Base-by-base conservation (phyloP, 768 basidiomycete genomes). In the Tulasnella sp. region DNA sequence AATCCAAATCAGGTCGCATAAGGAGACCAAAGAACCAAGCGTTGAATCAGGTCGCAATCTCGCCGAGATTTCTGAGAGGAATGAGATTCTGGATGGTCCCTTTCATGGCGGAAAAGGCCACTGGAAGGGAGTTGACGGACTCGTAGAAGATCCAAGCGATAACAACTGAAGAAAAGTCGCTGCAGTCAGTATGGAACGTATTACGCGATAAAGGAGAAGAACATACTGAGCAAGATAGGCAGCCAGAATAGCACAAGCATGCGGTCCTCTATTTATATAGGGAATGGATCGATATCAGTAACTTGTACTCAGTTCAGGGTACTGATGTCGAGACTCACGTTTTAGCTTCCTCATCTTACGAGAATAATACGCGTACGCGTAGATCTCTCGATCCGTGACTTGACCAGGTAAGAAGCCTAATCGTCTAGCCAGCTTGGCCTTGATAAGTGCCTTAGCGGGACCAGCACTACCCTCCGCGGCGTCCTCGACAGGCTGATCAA, bases 221-320 rank as follows among this genome's bases (percentile, higher is more conserved):
- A 81, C 87, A 74, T 66, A 91, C 88, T 71, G 61, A 90, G 70
- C 8, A 92, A 75, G 67, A 91, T 87, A 17, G 88, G 88, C 65
- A 92, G 75, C 88, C 88, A 92, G 75, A 92, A 92, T 43, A 85
- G 68, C 34, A 88, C 67, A 48, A 92, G 78, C 88, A 92, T 92
- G 43, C 82, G 83, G 68, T 92, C 88, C 71, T 85, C 87, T 89
- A n/a, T n/a, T n/a, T n/a, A n/a, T n/a, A n/a, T n/a, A n/a, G n/a
- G n/a, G n/a, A n/a, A n/a, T n/a, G n/a, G n/a, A n/a, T n/a, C n/a
- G n/a, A n/a, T n/a, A n/a, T n/a, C n/a, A n/a, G n/a, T n/a, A n/a
- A n/a, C n/a, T n/a, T n/a, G n/a, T n/a, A n/a, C n/a, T n/a, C n/a
- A n/a, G n/a, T n/a, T n/a, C n/a, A n/a, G n/a, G n/a, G n/a, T n/a